phyloP scores from a whole-genome alignment of 345 rosid species.

The Arabidopsis suecica region DNA sequence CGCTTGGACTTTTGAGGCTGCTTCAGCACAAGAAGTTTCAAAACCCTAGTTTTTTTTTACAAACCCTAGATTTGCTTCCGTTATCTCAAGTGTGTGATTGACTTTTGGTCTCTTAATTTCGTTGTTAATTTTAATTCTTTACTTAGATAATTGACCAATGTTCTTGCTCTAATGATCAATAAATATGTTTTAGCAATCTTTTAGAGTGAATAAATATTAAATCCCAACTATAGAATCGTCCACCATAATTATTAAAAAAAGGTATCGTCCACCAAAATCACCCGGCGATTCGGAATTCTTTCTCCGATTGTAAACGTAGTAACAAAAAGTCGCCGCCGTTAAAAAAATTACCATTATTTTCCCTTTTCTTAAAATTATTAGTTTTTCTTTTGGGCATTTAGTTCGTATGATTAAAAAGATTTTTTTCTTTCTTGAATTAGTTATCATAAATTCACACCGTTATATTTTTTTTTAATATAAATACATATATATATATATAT shows the following conservation, averaged over 20 bases:
- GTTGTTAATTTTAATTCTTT: background rate
- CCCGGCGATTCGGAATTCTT: background rate
- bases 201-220: background rate
- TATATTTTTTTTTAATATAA: too few species aligned
- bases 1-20: conserved; percentile 65
- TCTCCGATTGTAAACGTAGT: background rate
- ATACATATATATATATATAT: too few species aligned
- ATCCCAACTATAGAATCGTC: background rate
- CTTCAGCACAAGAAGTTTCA: background rate
- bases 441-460: too few species aligned
- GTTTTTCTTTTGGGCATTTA: too few species aligned
- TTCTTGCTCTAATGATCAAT: background rate
- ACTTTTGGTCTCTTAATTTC: background rate
- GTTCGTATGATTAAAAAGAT: too few species aligned
- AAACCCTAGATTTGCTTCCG: too few species aligned
- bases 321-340: background rate
- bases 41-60: background rate
- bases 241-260: background rate
- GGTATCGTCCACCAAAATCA: too few species aligned
- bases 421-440: too few species aligned
- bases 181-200: background rate
- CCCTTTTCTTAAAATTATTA: too few species aligned
- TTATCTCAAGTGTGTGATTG: background rate
- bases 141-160: background rate
- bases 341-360: too few species aligned